Evolutionary conservation across 352 stramenopile genomes (phyloP).

Genomic region (Phytophthora fragariaefolia): DNA sequence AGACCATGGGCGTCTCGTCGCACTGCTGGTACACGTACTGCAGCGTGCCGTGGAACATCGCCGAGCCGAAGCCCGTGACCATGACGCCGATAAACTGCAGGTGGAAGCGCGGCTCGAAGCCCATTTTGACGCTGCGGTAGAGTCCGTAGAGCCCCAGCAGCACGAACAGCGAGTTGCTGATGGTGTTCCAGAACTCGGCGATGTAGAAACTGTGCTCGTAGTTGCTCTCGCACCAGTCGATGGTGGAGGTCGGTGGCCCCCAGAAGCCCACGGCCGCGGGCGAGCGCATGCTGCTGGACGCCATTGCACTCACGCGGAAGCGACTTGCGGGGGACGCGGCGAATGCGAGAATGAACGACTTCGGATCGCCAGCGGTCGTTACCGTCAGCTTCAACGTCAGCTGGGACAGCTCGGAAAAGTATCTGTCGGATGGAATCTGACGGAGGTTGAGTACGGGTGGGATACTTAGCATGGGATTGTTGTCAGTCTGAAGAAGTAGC

Average conservation of each 20-base stretch:
- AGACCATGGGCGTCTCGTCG: slow-evolving; percentile 89
- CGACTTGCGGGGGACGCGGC: slow-evolving; percentile 1
- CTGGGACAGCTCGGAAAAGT: neutral
- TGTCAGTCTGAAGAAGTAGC: neutral
- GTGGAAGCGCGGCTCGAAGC: slow-evolving; percentile 82
- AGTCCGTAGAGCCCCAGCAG: slow-evolving; percentile 79
- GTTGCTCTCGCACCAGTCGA: slow-evolving; percentile 90
- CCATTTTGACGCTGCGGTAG: slow-evolving; percentile 60
- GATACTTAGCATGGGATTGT: neutral
- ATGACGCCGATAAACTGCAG: slow-evolving; percentile 78
- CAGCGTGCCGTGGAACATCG: slow-evolving; percentile 89
- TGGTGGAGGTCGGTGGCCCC: slow-evolving; percentile 75
- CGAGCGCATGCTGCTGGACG: neutral
- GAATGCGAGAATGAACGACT: slow-evolving; percentile 11
- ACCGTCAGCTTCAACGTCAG: slow-evolving; percentile 1
- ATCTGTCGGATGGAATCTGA: neutral
- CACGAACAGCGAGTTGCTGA: slow-evolving; percentile 85
- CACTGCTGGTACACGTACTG: slow-evolving; percentile 85
- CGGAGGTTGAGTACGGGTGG: neutral
- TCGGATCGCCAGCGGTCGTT: slow-evolving; percentile 1
- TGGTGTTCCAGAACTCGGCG: slow-evolving; percentile 90
- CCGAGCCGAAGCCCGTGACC: slow-evolving; percentile 80
- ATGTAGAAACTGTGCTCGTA: slow-evolving; percentile 83
- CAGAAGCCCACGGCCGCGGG: slow-evolving; percentile 49
- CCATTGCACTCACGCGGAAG: neutral